A percentile compares a stretch with the other conserved stretches of the same genome.
phyloP scores from a whole-genome alignment of 805 yeast species.

The Schwanniomyces sp. region DNA sequence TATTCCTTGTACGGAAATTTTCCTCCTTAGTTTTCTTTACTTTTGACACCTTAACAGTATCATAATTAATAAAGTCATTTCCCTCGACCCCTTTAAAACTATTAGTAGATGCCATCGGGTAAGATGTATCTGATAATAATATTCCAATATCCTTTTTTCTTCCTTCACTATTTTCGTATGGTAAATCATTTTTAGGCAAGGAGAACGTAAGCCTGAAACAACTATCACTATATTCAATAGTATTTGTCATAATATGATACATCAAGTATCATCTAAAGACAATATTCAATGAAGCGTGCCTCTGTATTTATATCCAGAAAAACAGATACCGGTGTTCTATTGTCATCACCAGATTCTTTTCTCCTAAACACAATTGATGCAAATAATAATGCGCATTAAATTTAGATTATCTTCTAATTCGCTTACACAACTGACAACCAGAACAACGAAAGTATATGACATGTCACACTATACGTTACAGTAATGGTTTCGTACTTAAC shows the following conservation, averaged over 20 bases:
- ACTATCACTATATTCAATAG: background rate
- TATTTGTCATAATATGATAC: background rate
- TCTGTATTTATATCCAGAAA: no score
- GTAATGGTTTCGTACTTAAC: background rate
- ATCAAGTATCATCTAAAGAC: no score
- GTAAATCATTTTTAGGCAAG: background rate
- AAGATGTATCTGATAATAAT: slow-evolving; percentile 5
- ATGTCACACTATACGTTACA: background rate
- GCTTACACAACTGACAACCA: background rate
- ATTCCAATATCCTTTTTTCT: slow-evolving; percentile 1
- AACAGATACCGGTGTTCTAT: background rate
- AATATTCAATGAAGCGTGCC: no score
- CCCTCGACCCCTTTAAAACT: slow-evolving; percentile 2
- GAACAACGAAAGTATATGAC: background rate
- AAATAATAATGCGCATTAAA: background rate
- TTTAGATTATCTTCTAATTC: background rate
- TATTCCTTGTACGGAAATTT: slow-evolving; percentile 14
- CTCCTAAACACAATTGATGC: background rate
- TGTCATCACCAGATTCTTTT: background rate
- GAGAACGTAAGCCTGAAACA: slow-evolving; percentile 3
- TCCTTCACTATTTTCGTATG: background rate
- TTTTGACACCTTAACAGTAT: background rate
- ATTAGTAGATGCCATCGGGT: slow-evolving; percentile 7
- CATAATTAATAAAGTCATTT: slow-evolving; percentile 5
- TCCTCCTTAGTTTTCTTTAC: slow-evolving; percentile 4